Evolutionary conservation across 2,329 filamentous ascomycete species (phyloP).

Genomic region (Colletotrichum trifolii): DNA sequence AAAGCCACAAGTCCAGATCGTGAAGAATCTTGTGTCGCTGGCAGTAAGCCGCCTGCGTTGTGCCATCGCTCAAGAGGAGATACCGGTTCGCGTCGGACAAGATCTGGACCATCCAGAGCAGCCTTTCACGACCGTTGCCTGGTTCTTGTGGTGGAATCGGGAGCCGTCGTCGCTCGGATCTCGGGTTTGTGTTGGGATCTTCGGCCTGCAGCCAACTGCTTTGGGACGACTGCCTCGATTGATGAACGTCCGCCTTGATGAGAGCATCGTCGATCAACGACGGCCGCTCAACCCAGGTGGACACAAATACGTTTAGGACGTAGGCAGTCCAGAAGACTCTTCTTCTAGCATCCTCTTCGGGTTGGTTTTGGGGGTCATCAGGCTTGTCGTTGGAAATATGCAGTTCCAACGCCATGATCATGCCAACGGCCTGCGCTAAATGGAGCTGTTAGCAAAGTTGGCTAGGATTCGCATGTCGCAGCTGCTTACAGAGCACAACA

Average conservation of each 20-base stretch:
- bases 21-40: conserved; percentile 27
- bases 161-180: not conserved
- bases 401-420: conserved; percentile 19
- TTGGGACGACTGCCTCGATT: not conserved
- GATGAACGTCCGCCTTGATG: conserved; percentile 12
- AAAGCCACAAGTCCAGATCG: conserved; percentile 27
- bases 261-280: conserved; percentile 25
- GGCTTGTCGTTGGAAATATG: not conserved
- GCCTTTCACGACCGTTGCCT: conserved; percentile 1
- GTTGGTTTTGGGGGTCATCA: not conserved
- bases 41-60: conserved; percentile 22
- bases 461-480: not conserved
- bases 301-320: conserved; percentile 22
- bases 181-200: not conserved
- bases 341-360: not conserved
- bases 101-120: conserved; percentile 17
- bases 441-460: not conserved
- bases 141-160: not conserved
- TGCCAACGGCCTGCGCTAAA: conserved; percentile 16
- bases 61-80: conserved; percentile 11
- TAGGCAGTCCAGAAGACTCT: conserved; percentile 28
- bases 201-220: not conserved
- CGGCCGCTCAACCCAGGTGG: conserved; percentile 27
- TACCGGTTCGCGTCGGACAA: conserved; percentile 27
- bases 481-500: conserved; percentile 13